phyloP scores from a whole-genome alignment of 2,329 filamentous ascomycete genomes.

The Pseudocercospora fuligena region DNA sequence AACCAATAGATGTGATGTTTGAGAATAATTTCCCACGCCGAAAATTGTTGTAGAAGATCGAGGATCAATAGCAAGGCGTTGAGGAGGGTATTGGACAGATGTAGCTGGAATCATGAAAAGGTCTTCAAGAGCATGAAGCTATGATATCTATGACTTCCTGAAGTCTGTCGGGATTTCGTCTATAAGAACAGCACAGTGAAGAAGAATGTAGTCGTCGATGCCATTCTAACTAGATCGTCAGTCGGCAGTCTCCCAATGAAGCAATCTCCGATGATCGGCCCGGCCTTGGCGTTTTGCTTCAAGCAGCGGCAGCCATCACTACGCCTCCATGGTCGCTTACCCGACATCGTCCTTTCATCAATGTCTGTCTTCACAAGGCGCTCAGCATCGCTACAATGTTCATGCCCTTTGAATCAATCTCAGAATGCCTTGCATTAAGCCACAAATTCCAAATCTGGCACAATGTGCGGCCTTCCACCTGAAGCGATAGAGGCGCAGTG shows the following conservation, averaged over 20 bases:
- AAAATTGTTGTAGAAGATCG: not conserved
- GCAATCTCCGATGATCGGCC: not conserved
- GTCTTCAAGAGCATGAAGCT: not conserved
- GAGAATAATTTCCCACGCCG: not conserved
- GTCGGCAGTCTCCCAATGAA: not conserved
- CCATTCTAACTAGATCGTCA: not conserved
- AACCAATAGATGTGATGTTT: slow-evolving; percentile 40
- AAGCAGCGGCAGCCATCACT: no score
- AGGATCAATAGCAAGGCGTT: not conserved
- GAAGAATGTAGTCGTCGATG: not conserved
- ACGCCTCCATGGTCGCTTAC: no score
- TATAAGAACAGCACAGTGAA: not conserved
- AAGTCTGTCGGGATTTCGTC: not conserved
- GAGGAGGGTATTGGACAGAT: not conserved
- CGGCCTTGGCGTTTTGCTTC: not conserved
- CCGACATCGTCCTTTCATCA: no score
- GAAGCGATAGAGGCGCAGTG: not conserved
- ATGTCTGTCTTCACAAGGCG: no score
- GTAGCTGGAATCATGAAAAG: not conserved
- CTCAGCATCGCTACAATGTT: no score
- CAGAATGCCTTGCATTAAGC: not conserved
- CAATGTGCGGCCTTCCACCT: not conserved
- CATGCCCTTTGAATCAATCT: not conserved
- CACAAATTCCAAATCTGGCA: not conserved
- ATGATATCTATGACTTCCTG: not conserved